Conservation (phyloP, 2,329 filamentous ascomycete genomes). For the Rutstroemia sp. region DNA sequence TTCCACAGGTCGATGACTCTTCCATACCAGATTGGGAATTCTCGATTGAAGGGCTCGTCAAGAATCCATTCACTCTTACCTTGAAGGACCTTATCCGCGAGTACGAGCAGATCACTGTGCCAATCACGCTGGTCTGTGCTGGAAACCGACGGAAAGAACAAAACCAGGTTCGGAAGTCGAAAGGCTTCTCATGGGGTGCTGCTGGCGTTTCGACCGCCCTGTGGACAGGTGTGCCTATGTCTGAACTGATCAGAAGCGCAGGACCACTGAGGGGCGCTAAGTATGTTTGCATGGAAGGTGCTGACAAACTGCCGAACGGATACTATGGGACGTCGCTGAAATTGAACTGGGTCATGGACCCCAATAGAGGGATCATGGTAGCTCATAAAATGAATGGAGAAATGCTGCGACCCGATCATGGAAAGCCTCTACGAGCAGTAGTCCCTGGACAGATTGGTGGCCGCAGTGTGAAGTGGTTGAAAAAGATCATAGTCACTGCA, state of each 20-base stretch:
- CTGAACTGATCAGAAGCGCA: slow-evolving; percentile 62
- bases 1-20: slow-evolving; percentile 66
- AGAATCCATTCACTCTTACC: slow-evolving; percentile 64
- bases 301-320: slow-evolving; percentile 81
- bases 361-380: slow-evolving; percentile 76
- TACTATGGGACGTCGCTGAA: slow-evolving; percentile 85
- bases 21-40: slow-evolving; percentile 76
- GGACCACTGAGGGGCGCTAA: slow-evolving; percentile 61
- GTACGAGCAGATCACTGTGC: slow-evolving; percentile 77
- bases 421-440: slow-evolving; percentile 72
- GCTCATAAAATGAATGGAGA: slow-evolving; percentile 91
- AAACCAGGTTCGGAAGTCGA: slow-evolving; percentile 82
- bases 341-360: slow-evolving; percentile 80
- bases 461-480: slow-evolving; percentile 89
- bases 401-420: slow-evolving; percentile 72
- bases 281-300: slow-evolving; percentile 88
- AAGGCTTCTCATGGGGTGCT: slow-evolving; percentile 90
- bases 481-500: slow-evolving; percentile 69
- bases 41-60: slow-evolving; percentile 74
- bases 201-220: slow-evolving; percentile 81
- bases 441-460: slow-evolving; percentile 90
- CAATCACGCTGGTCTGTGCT: slow-evolving; percentile 84
- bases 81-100: slow-evolving; percentile 64
- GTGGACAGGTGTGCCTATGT: slow-evolving; percentile 76
- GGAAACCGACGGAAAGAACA: slow-evolving; percentile 91